A percentile compares a stretch with the other conserved stretches of the same genome.
phyloP scores from a whole-genome alignment of 2,329 filamentous ascomycete genomes.

The Ceratocystis harringtonii region DNA sequence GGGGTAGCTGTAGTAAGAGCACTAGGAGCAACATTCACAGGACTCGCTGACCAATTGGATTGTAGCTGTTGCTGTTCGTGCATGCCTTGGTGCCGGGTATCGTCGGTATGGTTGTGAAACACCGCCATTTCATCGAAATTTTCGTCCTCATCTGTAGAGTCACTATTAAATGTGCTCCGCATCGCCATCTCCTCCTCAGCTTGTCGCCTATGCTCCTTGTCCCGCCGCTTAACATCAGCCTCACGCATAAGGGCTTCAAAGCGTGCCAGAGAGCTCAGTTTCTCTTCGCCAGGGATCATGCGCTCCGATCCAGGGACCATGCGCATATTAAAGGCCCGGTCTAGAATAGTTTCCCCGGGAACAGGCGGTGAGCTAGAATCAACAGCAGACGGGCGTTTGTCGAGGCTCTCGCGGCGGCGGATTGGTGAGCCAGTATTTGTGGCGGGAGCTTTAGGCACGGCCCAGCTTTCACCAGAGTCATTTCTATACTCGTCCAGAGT shows the following conservation, averaged over 20 bases:
- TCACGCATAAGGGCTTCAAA: conserved; percentile 53
- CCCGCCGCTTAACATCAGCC: conserved; percentile 36
- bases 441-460: conserved; percentile 42
- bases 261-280: conserved; percentile 47
- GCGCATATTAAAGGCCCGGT: conserved; percentile 48
- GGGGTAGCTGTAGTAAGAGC: background rate
- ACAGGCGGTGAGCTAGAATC: conserved; percentile 37
- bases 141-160: conserved; percentile 29
- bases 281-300: conserved; percentile 42
- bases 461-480: conserved; percentile 47
- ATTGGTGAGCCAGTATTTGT: conserved; percentile 43
- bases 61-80: conserved; percentile 19
- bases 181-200: conserved; percentile 21
- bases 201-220: conserved; percentile 25
- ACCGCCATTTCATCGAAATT: conserved; percentile 25
- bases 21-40: background rate
- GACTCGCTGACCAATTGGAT: background rate
- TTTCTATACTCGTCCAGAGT: conserved; percentile 36
- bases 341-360: conserved; percentile 50
- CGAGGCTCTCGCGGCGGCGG: conserved; percentile 38
- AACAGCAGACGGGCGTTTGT: conserved; percentile 26
- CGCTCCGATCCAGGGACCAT: conserved; percentile 46
- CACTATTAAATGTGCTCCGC: conserved; percentile 22
- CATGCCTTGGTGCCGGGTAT: background rate
- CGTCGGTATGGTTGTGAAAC: background rate